Evolutionary conservation across 2,329 filamentous ascomycete genomes (phyloP).

Genomic region (Trichophyton schoenleinii): DNA sequence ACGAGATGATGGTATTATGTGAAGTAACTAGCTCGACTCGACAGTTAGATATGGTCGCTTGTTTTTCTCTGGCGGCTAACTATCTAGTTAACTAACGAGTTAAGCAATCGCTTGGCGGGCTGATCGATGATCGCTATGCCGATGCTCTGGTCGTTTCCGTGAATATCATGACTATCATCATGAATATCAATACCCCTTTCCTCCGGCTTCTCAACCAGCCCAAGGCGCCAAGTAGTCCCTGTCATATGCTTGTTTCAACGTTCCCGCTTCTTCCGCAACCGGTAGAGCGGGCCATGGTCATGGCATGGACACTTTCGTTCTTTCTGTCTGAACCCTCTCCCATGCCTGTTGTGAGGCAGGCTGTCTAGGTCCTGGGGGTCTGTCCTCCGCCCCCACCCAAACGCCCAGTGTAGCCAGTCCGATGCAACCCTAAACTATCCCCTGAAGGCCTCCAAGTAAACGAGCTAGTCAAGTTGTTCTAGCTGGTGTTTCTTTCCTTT

Average conservation of each 20-base stretch:
- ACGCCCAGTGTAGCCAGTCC: neutral
- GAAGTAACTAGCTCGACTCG: neutral
- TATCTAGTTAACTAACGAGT: neutral
- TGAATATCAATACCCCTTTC: neutral
- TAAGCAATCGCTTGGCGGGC: neutral
- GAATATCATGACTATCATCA: neutral
- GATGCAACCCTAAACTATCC: neutral
- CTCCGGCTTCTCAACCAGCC: neutral
- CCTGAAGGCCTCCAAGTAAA: neutral
- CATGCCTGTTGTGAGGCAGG: neutral
- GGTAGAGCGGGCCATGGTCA: neutral
- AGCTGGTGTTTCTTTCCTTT: neutral
- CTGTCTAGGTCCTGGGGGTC: neutral
- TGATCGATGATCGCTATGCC: neutral
- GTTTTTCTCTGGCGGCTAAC: neutral
- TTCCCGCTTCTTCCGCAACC: neutral
- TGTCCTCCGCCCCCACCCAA: neutral
- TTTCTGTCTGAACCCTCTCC: neutral
- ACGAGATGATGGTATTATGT: neutral
- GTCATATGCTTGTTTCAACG: slow-evolving; percentile 4
- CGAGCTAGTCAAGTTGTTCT: too few relatives aligned
- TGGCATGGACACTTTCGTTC: neutral
- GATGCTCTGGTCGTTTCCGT: neutral
- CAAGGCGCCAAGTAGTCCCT: neutral
- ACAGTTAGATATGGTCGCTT: neutral